These are phyloP conservation scores for Phytophthora capsici DNA, from an alignment of 352 stramenopile species.

Conservation along the genomic window DNA sequence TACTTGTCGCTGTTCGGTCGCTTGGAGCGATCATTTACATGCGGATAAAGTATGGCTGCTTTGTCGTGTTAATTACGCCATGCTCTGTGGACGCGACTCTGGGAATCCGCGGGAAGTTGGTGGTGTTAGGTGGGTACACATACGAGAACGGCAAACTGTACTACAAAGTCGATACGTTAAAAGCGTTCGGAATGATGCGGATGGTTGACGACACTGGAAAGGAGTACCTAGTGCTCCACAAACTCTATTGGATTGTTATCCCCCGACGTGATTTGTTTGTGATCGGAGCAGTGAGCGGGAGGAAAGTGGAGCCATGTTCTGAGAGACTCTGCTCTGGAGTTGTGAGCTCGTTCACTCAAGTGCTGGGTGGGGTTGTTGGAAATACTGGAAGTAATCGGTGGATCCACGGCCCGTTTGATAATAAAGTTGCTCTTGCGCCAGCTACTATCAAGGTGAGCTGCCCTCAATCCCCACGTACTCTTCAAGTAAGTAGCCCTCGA, in stretches of 20 bases:
- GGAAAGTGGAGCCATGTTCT: conserved; percentile 20
- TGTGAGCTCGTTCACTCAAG: conserved; percentile 31
- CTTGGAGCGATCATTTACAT: conserved; percentile 30
- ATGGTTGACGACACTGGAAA: conserved; percentile 25
- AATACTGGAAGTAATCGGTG: conserved; percentile 5
- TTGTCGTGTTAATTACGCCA: conserved; percentile 16
- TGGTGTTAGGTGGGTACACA: conserved; percentile 30
- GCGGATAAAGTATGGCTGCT: conserved; percentile 21
- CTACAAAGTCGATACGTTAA: conserved; percentile 29
- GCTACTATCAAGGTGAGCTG: conserved; percentile 9
- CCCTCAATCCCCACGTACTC: neutral
- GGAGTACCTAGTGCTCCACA: conserved; percentile 35
- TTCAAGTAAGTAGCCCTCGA: neutral
- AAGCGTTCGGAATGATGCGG: conserved; percentile 38
- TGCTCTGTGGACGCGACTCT: conserved; percentile 34
- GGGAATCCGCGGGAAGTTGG: conserved; percentile 21
- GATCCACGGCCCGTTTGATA: conserved; percentile 11
- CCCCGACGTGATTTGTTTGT: conserved; percentile 30
- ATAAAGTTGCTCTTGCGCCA: conserved; percentile 18
- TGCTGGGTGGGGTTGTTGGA: conserved; percentile 20
- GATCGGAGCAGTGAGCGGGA: conserved; percentile 32
- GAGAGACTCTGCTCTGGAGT: conserved; percentile 21
- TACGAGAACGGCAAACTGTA: conserved; percentile 31
- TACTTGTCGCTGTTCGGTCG: conserved; percentile 26
- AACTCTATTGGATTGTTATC: conserved; percentile 32